Conservation (phyloP, 2,329 filamentous ascomycete species). For the Aspergillus ibericus region DNA sequence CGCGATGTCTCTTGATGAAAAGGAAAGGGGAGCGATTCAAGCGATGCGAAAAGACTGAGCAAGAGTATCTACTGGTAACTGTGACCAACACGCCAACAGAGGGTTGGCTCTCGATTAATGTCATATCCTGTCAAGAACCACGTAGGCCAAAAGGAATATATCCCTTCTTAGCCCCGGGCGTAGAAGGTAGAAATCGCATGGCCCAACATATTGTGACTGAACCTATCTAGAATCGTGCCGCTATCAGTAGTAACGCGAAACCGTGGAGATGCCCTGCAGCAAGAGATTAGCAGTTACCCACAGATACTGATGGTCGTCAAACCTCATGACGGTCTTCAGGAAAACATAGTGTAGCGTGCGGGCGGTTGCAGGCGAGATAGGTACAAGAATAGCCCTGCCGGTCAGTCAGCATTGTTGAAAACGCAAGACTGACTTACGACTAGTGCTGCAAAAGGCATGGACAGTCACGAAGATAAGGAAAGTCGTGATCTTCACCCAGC, state of each 20-base stretch:
- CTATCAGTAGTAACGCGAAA: background rate
- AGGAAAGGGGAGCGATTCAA: too few species aligned
- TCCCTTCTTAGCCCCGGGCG: too few species aligned
- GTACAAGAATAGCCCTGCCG: constrained; percentile 1
- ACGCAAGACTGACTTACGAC: background rate
- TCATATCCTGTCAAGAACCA: too few species aligned
- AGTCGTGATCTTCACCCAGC: background rate
- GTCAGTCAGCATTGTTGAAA: background rate
- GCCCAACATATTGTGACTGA: too few species aligned
- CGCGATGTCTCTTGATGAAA: constrained; percentile 36
- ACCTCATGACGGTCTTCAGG: constrained; percentile 3
- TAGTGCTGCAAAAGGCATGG: background rate
- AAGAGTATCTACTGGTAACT: background rate
- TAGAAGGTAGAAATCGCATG: too few species aligned
- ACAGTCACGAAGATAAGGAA: background rate
- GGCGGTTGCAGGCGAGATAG: background rate
- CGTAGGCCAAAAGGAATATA: too few species aligned
- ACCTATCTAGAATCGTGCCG: background rate
- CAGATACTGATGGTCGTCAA: background rate
- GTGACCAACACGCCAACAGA: background rate
- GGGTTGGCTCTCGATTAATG: constrained; percentile 2
- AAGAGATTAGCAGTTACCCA: background rate
- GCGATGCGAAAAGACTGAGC: background rate
- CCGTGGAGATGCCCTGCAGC: background rate
- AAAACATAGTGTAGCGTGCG: background rate